A percentile compares a stretch with the other conserved stretches of the same genome.
phyloP scores from a whole-genome alignment of 2,329 filamentous ascomycete genomes.

The Chaetomiaceae sp. region DNA sequence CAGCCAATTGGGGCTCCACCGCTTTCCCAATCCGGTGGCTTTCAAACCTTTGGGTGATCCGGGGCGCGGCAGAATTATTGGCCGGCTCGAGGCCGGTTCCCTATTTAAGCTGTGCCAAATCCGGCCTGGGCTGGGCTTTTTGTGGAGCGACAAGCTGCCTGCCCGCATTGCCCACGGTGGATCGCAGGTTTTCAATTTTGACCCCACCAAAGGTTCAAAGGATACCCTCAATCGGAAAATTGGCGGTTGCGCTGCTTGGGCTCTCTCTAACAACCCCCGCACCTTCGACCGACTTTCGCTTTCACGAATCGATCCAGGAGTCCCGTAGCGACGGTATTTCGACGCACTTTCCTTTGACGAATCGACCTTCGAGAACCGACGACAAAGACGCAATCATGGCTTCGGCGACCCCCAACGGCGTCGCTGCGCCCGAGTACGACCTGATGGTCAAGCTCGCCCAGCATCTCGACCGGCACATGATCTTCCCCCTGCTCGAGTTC shows the following conservation, averaged over 20 bases:
- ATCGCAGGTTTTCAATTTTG: conserved; percentile 28
- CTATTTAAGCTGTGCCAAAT: neutral
- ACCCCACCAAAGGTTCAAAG: conserved; percentile 29
- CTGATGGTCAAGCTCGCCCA: conserved; percentile 83
- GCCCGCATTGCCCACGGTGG: neutral
- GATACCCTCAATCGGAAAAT: conserved; percentile 24
- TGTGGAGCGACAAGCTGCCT: neutral
- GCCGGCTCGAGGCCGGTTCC: conserved; percentile 16
- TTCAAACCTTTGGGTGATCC: conserved; percentile 2
- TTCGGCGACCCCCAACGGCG: conserved; percentile 35
- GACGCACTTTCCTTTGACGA: conserved; percentile 2
- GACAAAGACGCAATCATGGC: conserved; percentile 34
- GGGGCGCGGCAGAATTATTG: conserved; percentile 21
- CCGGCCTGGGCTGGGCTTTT: neutral
- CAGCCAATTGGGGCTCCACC: neutral
- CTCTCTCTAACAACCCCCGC: conserved; percentile 11
- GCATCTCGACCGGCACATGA: conserved; percentile 90
- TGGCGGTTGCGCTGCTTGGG: conserved; percentile 19
- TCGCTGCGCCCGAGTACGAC: conserved; percentile 32
- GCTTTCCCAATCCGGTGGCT: conserved; percentile 12
- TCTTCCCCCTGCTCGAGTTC: conserved; percentile 96
- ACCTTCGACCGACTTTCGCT: conserved; percentile 11
- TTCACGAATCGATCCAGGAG: conserved; percentile 1
- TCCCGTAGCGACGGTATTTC: neutral
- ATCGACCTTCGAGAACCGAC: conserved; percentile 35